Evolutionary conservation across 2,329 filamentous ascomycete genomes (phyloP).

Genomic region (Aureobasidium vineae): DNA sequence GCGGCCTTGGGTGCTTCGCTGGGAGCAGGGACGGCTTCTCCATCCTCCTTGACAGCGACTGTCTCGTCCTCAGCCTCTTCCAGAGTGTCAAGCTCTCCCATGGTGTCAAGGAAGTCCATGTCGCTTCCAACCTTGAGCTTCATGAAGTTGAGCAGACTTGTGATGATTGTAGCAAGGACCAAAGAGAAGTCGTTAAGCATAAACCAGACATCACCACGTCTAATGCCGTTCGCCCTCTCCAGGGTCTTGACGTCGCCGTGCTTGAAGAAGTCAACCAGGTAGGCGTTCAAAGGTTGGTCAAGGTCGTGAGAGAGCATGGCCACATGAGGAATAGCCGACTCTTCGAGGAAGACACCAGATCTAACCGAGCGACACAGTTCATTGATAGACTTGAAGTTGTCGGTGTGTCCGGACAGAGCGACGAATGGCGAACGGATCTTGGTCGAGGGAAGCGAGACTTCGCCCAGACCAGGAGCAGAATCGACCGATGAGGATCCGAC

Average conservation of each 20-base stretch:
- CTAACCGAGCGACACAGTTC: conserved; percentile 67
- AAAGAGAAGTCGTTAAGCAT: conserved; percentile 64
- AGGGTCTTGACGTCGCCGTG: conserved; percentile 64
- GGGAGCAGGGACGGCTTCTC: conserved; percentile 32
- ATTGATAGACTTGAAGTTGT: conserved; percentile 62
- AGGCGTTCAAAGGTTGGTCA: conserved; percentile 60
- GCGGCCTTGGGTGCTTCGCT: conserved; percentile 34
- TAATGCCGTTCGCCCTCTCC: conserved; percentile 64
- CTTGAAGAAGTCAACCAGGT: conserved; percentile 74
- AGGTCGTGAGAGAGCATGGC: conserved; percentile 58
- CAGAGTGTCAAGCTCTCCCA: conserved; percentile 52
- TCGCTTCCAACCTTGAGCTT: conserved; percentile 48
- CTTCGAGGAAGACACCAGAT: conserved; percentile 69
- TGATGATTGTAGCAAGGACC: conserved; percentile 68
- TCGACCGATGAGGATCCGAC: conserved; percentile 40
- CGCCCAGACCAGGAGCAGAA: neutral
- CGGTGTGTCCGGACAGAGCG: conserved; percentile 66
- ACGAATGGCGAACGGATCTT: conserved; percentile 65
- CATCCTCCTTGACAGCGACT: conserved; percentile 35
- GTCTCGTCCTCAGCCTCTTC: conserved; percentile 49
- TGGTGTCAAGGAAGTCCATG: conserved; percentile 53
- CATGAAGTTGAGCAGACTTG: conserved; percentile 59
- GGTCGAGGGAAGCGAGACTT: conserved; percentile 40
- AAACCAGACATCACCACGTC: conserved; percentile 68
- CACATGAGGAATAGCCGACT: conserved; percentile 69